phyloP scores from a whole-genome alignment of 2,329 filamentous ascomycete species.

The Beauveria brongniartii region DNA sequence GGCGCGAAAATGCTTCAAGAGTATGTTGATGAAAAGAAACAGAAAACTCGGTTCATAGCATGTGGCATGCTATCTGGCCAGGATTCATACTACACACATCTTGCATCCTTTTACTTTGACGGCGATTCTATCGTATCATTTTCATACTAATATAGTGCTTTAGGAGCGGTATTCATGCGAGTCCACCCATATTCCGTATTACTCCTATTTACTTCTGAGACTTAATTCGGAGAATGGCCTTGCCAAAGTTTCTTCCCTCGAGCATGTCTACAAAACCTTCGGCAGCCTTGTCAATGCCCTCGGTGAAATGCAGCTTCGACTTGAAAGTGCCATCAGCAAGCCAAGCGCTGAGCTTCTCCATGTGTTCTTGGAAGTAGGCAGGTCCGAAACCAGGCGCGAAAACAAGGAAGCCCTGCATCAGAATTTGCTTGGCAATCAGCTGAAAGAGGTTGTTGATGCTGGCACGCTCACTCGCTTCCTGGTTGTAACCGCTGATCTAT shows the following conservation, averaged over 20 bases:
- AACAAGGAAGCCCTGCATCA: conserved; percentile 71
- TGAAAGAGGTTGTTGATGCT: conserved; percentile 58
- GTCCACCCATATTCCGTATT: too few species aligned
- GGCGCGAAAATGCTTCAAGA: too few species aligned
- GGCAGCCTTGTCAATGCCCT: conserved; percentile 71
- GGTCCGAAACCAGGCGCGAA: conserved; percentile 55
- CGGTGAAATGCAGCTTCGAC: conserved; percentile 57
- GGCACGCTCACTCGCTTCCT: conserved; percentile 42
- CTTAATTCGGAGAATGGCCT: conserved; percentile 64
- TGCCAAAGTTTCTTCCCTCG: conserved; percentile 75
- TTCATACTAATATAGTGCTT: too few species aligned
- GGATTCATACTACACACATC: too few species aligned
- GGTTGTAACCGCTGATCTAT: conserved; percentile 68
- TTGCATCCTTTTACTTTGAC: too few species aligned
- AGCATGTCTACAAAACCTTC: conserved; percentile 70
- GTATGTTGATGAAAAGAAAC: too few species aligned
- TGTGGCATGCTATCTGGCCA: too few species aligned
- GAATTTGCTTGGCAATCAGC: conserved; percentile 61
- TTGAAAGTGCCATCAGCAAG: conserved; percentile 68
- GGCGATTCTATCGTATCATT: too few species aligned
- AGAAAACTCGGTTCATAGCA: too few species aligned
- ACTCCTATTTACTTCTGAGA: background rate
- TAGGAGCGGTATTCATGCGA: too few species aligned
- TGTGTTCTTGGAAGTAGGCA: conserved; percentile 61
- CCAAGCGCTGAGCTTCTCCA: conserved; percentile 69